A percentile compares a stretch with the other conserved stretches of the same genome.
Conservation (phyloP, 768 basidiomycete genomes). For the Agaricus blazei region DNA sequence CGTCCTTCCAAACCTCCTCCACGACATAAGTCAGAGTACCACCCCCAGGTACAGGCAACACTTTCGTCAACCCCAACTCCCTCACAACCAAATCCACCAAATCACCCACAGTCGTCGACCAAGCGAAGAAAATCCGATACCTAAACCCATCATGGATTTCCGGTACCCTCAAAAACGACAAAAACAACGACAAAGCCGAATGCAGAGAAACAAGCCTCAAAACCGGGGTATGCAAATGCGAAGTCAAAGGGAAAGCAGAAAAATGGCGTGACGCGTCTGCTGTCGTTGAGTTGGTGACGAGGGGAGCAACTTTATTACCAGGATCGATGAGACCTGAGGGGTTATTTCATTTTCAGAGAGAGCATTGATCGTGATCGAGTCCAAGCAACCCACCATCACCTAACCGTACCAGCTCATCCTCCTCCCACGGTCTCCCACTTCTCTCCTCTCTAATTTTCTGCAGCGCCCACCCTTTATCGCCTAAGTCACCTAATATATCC, state of each 20-base stretch:
- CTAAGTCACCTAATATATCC: constrained; percentile 48
- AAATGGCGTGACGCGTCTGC: constrained; percentile 44
- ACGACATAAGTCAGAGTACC: constrained; percentile 68
- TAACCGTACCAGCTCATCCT: constrained; percentile 60
- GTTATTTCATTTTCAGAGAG: neutral
- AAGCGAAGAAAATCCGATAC: constrained; percentile 63
- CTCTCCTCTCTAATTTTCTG: constrained; percentile 58
- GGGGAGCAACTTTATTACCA: constrained; percentile 42
- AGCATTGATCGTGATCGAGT: too few species aligned
- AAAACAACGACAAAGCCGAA: constrained; percentile 44
- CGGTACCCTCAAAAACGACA: constrained; percentile 64
- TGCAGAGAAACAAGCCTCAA: constrained; percentile 72
- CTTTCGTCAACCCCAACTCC: constrained; percentile 67
- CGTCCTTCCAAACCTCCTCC: constrained; percentile 61
- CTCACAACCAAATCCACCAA: constrained; percentile 46
- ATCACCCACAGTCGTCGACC: constrained; percentile 48
- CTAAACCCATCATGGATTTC: constrained; percentile 72
- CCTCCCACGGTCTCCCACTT: constrained; percentile 63
- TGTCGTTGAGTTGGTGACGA: constrained; percentile 36
- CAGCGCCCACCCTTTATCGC: constrained; percentile 62
- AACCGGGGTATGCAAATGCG: constrained; percentile 59
- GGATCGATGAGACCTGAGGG: constrained; percentile 45
- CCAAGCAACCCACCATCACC: constrained; percentile 47
- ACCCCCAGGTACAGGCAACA: constrained; percentile 61
- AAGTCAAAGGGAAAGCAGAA: constrained; percentile 65